Conservation (phyloP, 2,329 filamentous ascomycete species). For the Rutstroemia sp. region DNA sequence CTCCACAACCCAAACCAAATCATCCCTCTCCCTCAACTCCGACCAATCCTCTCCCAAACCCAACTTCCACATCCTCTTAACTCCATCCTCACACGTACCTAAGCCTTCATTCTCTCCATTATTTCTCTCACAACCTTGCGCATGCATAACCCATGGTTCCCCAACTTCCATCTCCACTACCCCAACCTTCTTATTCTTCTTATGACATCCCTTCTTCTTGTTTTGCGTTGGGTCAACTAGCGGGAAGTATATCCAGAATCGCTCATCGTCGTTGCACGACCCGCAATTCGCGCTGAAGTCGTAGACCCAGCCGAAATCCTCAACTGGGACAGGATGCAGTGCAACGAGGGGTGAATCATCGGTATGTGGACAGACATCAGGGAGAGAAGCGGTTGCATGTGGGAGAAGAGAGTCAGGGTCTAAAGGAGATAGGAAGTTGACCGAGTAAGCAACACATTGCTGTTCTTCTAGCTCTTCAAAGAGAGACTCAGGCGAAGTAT, state of each 20-base stretch:
- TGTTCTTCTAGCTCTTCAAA: background rate
- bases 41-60: background rate
- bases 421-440: background rate
- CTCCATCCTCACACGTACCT: background rate
- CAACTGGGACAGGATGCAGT: background rate
- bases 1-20: background rate
- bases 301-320: background rate
- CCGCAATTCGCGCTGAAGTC: background rate
- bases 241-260: conserved; percentile 1
- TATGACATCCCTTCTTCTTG: background rate
- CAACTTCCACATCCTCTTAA: background rate
- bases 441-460: background rate
- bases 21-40: background rate
- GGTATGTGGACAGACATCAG: background rate
- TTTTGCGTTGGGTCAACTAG: background rate
- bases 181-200: background rate
- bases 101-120: background rate
- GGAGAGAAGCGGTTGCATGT: background rate
- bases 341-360: background rate
- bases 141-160: background rate
- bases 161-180: background rate
- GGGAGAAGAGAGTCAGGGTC: background rate
- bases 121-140: background rate
- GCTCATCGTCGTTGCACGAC: background rate
- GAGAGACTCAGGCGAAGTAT: background rate